phyloP scores from a whole-genome alignment of 345 rosid genomes.

The Noccaea caerulescens region DNA sequence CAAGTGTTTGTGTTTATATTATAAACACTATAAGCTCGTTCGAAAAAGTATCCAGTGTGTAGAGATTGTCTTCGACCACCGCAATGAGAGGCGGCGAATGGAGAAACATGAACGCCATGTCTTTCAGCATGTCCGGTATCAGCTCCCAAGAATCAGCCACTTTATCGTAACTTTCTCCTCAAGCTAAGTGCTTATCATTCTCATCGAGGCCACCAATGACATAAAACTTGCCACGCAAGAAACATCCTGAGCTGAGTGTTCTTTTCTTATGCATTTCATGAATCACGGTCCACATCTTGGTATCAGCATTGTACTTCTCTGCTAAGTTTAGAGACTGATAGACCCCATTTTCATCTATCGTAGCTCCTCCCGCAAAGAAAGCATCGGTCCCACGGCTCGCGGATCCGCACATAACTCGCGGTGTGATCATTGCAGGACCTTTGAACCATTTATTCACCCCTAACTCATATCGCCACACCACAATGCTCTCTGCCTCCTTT shows the following conservation, averaged over 20 bases:
- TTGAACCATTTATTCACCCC: slow-evolving; percentile 62
- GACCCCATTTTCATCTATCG: not conserved
- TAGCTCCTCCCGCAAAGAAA: slow-evolving; percentile 66
- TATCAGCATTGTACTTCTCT: slow-evolving; percentile 62
- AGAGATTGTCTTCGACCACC: slow-evolving; percentile 65
- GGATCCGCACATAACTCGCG: slow-evolving; percentile 66
- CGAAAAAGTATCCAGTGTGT: slow-evolving; percentile 56
- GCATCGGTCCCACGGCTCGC: slow-evolving; percentile 59
- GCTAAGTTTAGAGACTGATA: slow-evolving; percentile 51
- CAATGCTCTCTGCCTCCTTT: slow-evolving; percentile 50
- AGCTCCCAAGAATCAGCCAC: slow-evolving; percentile 52
- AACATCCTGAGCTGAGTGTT: slow-evolving; percentile 63
- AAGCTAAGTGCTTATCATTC: slow-evolving; percentile 45
- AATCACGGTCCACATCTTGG: slow-evolving; percentile 62
- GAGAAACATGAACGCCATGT: slow-evolving; percentile 41
- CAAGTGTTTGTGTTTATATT: slow-evolving; percentile 53
- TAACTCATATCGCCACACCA: slow-evolving; percentile 67
- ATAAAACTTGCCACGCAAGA: slow-evolving; percentile 61
- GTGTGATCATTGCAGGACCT: slow-evolving; percentile 43
- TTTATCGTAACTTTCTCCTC: slow-evolving; percentile 39
- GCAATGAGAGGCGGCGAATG: slow-evolving; percentile 69
- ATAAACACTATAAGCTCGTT: slow-evolving; percentile 59
- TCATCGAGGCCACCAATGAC: slow-evolving; percentile 69
- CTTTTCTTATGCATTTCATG: slow-evolving; percentile 52
- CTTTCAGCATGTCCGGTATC: slow-evolving; percentile 57